Percentiles rank a stretch among this genome's conserved stretches.
phyloP scores from a whole-genome alignment of 129 eudicot genomes.

The Flaveria ramosissima region DNA sequence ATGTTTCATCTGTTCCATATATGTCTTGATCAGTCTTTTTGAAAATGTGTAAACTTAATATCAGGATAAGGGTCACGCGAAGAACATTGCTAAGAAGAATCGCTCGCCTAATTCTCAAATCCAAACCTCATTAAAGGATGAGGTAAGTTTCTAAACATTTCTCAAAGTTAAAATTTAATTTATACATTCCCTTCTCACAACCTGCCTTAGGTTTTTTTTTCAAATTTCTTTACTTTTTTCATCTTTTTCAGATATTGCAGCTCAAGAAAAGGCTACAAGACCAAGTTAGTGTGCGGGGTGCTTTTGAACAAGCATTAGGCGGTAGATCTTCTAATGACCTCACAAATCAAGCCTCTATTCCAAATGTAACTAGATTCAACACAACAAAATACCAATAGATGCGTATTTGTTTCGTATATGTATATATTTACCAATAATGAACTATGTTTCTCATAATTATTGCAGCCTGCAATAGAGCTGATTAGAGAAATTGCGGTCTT shows the following conservation, averaged over 20 bases:
- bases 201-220: neutral
- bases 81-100: slow-evolving; percentile 43
- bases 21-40: neutral
- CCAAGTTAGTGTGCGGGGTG: slow-evolving; percentile 70
- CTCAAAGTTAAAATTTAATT: neutral
- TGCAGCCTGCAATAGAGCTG: slow-evolving; percentile 82
- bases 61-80: slow-evolving; percentile 53
- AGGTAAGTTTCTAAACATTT: slow-evolving; percentile 45
- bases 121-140: slow-evolving; percentile 68
- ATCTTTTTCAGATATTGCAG: slow-evolving; percentile 59
- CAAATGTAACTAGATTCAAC: slow-evolving; percentile 53
- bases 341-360: slow-evolving; percentile 46
- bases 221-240: neutral
- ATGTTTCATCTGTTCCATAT: neutral
- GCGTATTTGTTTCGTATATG: neutral
- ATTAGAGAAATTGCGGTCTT: slow-evolving; percentile 74
- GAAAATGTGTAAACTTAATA: neutral
- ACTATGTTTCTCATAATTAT: neutral
- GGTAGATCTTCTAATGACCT: slow-evolving; percentile 40
- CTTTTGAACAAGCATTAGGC: slow-evolving; percentile 78
- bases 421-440: neutral
- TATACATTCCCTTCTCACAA: neutral
- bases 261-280: slow-evolving; percentile 75
- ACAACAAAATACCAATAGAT: neutral
- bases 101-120: slow-evolving; percentile 43